Conservation (phyloP, 164 flowering plant genomes). For the Macadamia integrifolia region DNA sequence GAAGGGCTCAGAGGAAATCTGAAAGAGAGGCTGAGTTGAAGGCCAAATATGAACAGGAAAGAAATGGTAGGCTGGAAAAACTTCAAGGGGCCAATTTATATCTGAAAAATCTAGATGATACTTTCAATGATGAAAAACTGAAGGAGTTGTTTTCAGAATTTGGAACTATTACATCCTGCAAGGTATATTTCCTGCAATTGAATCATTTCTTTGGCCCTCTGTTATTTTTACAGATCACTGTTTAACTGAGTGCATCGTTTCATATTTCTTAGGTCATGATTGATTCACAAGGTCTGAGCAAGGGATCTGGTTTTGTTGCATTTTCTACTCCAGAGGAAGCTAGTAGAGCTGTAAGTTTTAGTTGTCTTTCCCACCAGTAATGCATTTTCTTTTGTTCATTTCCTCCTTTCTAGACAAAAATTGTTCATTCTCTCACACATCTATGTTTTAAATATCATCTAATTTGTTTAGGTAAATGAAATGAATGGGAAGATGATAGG, state of each 20-base stretch:
- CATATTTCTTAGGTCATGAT: conserved; percentile 47
- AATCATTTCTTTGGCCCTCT: not conserved
- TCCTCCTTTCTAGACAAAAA: no score
- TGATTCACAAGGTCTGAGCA: conserved; percentile 56
- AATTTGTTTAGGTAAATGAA: conserved; percentile 44
- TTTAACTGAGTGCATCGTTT: not conserved
- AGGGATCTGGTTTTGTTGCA: conserved; percentile 82
- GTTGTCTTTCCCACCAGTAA: not conserved
- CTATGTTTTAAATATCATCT: not conserved
- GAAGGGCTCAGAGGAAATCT: conserved; percentile 67
- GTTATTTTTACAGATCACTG: not conserved
- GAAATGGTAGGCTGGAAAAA: conserved; percentile 53
- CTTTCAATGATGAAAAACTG: conserved; percentile 57
- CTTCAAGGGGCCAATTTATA: conserved; percentile 67
- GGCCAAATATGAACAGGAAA: conserved; percentile 65
- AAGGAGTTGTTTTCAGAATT: conserved; percentile 63
- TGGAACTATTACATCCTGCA: conserved; percentile 71
- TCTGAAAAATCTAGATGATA: conserved; percentile 72
- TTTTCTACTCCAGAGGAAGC: conserved; percentile 74
- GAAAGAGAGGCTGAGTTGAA: conserved; percentile 76
- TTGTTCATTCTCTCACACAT: not conserved
- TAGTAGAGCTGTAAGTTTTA: conserved; percentile 52
- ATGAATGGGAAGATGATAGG: conserved; percentile 71
- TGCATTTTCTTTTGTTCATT: not conserved
- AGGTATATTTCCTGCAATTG: conserved; percentile 29